Percentiles rank a stretch among this genome's conserved stretches.
phyloP scores from a whole-genome alignment of 2,329 filamentous ascomycete genomes.

The Metarhizium guizhouense region DNA sequence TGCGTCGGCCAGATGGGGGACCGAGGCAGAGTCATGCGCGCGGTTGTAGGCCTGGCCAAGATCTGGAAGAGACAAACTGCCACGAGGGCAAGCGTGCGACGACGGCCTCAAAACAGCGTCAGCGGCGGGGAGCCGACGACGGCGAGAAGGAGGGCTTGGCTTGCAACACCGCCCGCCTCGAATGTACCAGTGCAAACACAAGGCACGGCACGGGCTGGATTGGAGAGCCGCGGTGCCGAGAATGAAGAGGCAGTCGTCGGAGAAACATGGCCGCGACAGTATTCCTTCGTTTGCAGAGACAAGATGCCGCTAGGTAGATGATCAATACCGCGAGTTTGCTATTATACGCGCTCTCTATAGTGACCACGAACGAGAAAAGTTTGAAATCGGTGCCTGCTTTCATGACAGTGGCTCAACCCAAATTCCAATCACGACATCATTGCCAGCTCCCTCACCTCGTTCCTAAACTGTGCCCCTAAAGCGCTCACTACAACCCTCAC shows the following conservation, averaged over 20 bases:
- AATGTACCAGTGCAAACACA: too few species aligned
- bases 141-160: neutral
- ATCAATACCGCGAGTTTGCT: neutral
- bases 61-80: neutral
- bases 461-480: slow-evolving; percentile 30
- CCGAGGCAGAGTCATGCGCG: neutral
- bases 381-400: neutral
- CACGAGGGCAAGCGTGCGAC: neutral
- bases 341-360: neutral
- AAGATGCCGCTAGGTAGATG: neutral
- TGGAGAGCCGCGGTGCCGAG: neutral
- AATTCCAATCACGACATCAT: neutral
- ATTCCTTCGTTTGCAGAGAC: neutral
- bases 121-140: neutral
- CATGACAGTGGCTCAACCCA: neutral
- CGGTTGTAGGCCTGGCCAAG: slow-evolving; percentile 3
- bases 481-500: slow-evolving; percentile 21
- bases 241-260: neutral
- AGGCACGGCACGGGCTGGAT: neutral
- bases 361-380: neutral
- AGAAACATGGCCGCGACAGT: neutral
- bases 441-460: slow-evolving; percentile 31
- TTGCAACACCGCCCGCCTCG: neutral
- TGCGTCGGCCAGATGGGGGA: slow-evolving; percentile 21
- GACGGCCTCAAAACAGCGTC: neutral